Evolutionary conservation across 2,329 filamentous ascomycete genomes (phyloP), one percentile per base, ranked within the genome.

Genomic region (Colletotrichum sp.): DNA sequence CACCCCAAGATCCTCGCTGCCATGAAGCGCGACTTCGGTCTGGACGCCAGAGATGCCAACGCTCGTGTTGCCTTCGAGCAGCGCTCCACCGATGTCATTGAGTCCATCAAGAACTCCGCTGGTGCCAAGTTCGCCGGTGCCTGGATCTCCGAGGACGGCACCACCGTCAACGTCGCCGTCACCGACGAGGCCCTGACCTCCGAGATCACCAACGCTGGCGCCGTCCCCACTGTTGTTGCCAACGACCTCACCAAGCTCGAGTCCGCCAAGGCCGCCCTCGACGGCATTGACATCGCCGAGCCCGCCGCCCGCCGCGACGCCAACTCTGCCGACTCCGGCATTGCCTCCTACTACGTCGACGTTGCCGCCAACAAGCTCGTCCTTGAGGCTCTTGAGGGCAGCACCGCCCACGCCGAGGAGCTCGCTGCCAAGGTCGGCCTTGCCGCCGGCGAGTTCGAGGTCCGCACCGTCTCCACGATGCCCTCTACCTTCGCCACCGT

Each of bases 11-110:
- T 86, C 78, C 80, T 86, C 67, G 84, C 82, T 76, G 85, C 85
- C 79, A 86, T 86, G 85, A 86, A 86, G 84, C 85, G 85, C 78
- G 85, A 86, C 80, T 78, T 86, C 68, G 85, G 85, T 16, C 82
- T 86, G 24, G 81, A 86, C 69, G 81, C 84, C 66, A 81, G 82
- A 78, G 81, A 84, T 79, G 85, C 84, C 32, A 82, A 81, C 75
- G 82, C 82, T 77, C 84, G 84, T 80, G 84, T 86, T 70, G 81
- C 83, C 76, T 82, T 83, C 16, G 85, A 86, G 78, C 77, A 84
- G 77, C 76, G 78, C 77, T 83, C 84, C 77, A 78, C 79, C 76
- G 81, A 82, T n/a, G 78, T 86, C 80, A 85, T 86, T 68, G 82
- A 86, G 74, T 79, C 83, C 78, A 78, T 85, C 13, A 78, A 79